phyloP scores from a whole-genome alignment of 2,329 filamentous ascomycete species.

The Gaeumannomyces tritici region DNA sequence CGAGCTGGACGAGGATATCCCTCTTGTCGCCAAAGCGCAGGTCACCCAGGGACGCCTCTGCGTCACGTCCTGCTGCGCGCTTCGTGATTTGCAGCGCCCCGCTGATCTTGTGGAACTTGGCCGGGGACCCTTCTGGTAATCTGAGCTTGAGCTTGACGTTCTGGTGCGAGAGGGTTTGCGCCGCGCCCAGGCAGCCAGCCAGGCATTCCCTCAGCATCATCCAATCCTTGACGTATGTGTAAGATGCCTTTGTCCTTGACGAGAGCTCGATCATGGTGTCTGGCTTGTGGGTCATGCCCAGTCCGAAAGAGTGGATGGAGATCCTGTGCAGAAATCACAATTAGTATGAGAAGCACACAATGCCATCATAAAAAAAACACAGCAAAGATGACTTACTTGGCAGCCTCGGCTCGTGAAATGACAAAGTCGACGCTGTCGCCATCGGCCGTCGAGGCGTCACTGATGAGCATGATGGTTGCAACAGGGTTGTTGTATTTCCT shows the following conservation, averaged over 20 bases:
- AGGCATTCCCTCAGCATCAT: slow-evolving; percentile 99
- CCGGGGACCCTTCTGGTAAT: slow-evolving; percentile 89
- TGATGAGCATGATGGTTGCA: slow-evolving; percentile 91
- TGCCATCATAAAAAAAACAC: background rate
- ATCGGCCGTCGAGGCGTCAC: slow-evolving; percentile 91
- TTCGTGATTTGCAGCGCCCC: slow-evolving; percentile 94
- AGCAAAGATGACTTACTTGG: slow-evolving; percentile 58
- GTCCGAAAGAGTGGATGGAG: slow-evolving; percentile 89
- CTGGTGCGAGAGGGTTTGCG: slow-evolving; percentile 94
- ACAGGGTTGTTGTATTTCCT: slow-evolving; percentile 92
- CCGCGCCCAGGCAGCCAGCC: slow-evolving; percentile 80
- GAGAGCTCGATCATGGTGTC: slow-evolving; percentile 98
- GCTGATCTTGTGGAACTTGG: slow-evolving; percentile 98
- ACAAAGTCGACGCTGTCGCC: slow-evolving; percentile 96
- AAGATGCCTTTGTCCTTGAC: slow-evolving; percentile 89
- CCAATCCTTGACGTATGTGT: slow-evolving; percentile 99
- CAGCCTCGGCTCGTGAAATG: slow-evolving; percentile 89
- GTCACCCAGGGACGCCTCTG: slow-evolving; percentile 85
- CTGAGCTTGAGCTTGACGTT: slow-evolving; percentile 94
- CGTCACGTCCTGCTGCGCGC: slow-evolving; percentile 86
- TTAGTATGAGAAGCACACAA: too few relatives aligned
- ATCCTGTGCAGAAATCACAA: slow-evolving; percentile 43
- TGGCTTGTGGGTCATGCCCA: slow-evolving; percentile 94
- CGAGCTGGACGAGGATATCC: slow-evolving; percentile 88
- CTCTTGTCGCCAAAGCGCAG: slow-evolving; percentile 89